Evolutionary conservation across 441 rosid genomes (phyloP).

Genomic region (Gossypium davidsonii): DNA sequence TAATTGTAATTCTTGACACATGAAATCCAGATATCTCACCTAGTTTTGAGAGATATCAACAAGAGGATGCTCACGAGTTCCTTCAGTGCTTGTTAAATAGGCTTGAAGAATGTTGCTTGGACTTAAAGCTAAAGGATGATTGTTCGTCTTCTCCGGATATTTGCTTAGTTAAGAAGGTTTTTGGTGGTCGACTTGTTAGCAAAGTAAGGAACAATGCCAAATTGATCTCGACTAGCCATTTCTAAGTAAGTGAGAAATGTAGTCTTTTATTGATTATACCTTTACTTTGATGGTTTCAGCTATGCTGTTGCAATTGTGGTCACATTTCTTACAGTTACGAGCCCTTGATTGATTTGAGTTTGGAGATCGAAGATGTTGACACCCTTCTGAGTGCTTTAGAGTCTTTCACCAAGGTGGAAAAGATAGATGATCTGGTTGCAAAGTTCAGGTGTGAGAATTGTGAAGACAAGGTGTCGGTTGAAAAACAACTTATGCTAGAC

Average conservation of each 20-base stretch:
- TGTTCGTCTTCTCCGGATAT: conserved; percentile 16
- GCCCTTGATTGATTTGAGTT: conserved; percentile 12
- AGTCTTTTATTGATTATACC: background rate
- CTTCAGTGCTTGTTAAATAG: conserved; percentile 52
- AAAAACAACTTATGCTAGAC: conserved; percentile 71
- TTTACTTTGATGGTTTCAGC: conserved; percentile 8
- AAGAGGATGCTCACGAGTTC: conserved; percentile 77
- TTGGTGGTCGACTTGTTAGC: conserved; percentile 57
- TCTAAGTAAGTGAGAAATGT: background rate
- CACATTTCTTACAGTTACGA: conserved; percentile 10
- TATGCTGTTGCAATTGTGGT: conserved; percentile 17
- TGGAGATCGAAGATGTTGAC: conserved; percentile 16
- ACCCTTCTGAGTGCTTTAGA: conserved; percentile 11
- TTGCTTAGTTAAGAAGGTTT: conserved; percentile 42
- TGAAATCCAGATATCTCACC: conserved; percentile 19
- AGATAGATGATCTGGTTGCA: conserved; percentile 9
- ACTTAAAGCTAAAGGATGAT: conserved; percentile 19
- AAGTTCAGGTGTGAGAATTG: conserved; percentile 59
- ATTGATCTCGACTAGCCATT: background rate
- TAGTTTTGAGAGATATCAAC: conserved; percentile 42
- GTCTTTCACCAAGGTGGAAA: conserved; percentile 15
- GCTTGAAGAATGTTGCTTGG: conserved; percentile 42
- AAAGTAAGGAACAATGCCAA: conserved; percentile 2
- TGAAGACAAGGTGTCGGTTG: conserved; percentile 50
- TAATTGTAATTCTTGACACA: conserved; percentile 3